Percentiles rank a stretch among this genome's conserved stretches.
These are phyloP conservation scores for Phlegmacium glaucopus DNA, from an alignment of 768 basidiomycete genomes.

Conservation along the genomic window DNA sequence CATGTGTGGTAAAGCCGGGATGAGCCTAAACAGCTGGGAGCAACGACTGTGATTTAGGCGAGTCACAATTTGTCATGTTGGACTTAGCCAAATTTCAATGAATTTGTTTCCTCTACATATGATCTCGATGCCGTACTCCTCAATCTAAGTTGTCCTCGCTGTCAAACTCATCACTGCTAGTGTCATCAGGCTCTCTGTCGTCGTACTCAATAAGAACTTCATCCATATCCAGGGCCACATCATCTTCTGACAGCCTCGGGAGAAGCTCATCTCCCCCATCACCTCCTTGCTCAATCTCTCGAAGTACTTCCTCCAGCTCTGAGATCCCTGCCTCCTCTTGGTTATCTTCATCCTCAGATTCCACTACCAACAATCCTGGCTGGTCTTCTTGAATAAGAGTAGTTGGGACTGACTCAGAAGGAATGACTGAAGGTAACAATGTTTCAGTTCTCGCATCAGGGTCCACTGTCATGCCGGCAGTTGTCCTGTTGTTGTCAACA, in stretches of 20 bases:
- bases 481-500: not conserved
- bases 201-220: slow-evolving; percentile 1
- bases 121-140: not conserved
- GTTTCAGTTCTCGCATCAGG: too few relatives aligned
- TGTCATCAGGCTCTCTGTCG: too few relatives aligned
- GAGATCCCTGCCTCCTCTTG: too few relatives aligned
- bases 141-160: not conserved
- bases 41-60: slow-evolving; percentile 7
- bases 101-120: not conserved
- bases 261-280: too few relatives aligned
- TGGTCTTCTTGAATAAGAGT: too few relatives aligned
- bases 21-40: slow-evolving; percentile 13
- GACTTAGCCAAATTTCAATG: slow-evolving; percentile 15
- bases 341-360: too few relatives aligned
- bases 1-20: too few relatives aligned
- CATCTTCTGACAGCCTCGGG: not conserved
- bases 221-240: slow-evolving; percentile 10
- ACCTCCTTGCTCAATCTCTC: not conserved
- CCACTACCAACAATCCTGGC: too few relatives aligned
- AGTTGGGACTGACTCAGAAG: too few relatives aligned
- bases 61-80: slow-evolving; percentile 17
- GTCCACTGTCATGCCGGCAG: too few relatives aligned
- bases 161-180: slow-evolving; percentile 2
- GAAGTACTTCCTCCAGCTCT: not conserved
- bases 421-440: too few relatives aligned